phyloP scores from a whole-genome alignment of 2,329 filamentous ascomycete genomes.

The Chrysoporthe austroafricana region DNA sequence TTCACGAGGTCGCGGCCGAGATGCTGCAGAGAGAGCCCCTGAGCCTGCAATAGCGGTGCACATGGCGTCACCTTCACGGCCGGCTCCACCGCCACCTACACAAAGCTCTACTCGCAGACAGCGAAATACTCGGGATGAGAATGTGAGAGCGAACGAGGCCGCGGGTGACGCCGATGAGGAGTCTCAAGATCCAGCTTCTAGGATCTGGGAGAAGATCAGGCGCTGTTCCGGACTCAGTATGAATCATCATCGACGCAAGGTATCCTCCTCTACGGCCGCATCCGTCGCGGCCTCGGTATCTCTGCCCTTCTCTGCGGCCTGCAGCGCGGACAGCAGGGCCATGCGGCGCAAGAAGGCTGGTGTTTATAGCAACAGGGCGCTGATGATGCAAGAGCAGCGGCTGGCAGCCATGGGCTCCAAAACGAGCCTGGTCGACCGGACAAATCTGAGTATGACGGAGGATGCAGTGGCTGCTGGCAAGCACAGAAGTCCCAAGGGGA shows the following conservation, averaged over 20 bases:
- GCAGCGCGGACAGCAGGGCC: not conserved
- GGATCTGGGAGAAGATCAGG: constrained; percentile 26
- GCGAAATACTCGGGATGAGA: not conserved
- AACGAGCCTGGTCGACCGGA: constrained; percentile 22
- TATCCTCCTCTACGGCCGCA: constrained; percentile 4
- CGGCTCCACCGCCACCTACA: constrained; percentile 3
- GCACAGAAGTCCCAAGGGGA: constrained; percentile 18
- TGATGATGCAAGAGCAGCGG: constrained; percentile 2
- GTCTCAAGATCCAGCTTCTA: constrained; percentile 17
- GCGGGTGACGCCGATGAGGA: not conserved
- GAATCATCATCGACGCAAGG: not conserved
- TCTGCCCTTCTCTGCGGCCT: constrained; percentile 4
- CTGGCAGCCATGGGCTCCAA: constrained; percentile 10
- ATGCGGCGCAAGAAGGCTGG: constrained; percentile 7
- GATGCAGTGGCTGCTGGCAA: constrained; percentile 6
- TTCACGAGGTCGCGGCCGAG: constrained; percentile 29
- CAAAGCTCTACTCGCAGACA: not conserved
- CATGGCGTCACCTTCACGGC: constrained; percentile 8
- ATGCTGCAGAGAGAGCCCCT: not conserved
- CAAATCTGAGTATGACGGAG: constrained; percentile 22
- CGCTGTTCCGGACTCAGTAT: constrained; percentile 24
- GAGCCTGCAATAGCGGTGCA: not conserved
- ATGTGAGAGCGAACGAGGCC: not conserved
- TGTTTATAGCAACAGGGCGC: not conserved
- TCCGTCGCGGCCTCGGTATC: constrained; percentile 15